Percentiles rank a stretch among this genome's conserved stretches.
Conservation (phyloP, 805 yeast species). For the Brettanomyces custersianus region DNA sequence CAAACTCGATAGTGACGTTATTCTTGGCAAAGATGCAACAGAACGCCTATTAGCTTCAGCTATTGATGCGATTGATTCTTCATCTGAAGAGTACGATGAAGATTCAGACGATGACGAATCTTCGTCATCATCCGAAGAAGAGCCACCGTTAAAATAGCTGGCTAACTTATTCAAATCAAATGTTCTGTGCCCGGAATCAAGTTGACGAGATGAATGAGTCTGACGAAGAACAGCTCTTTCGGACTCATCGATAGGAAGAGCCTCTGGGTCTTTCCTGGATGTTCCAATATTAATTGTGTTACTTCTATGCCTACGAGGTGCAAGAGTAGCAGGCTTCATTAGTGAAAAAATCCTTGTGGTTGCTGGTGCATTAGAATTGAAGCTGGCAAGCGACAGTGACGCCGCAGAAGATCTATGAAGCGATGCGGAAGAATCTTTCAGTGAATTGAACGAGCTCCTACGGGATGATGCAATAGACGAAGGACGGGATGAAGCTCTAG, state of each 20-base stretch:
- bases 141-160: conserved; percentile 20
- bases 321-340: conserved; percentile 2
- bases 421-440: not conserved
- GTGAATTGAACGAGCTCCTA: not conserved
- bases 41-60: not conserved
- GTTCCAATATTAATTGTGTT: conserved; percentile 21
- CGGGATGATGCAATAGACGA: not conserved
- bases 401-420: not conserved
- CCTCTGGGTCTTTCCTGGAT: conserved; percentile 1
- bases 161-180: conserved; percentile 22
- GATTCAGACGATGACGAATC: conserved; percentile 14
- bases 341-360: not conserved
- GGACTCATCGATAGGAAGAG: conserved; percentile 6
- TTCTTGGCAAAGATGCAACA: not conserved
- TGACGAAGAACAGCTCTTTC: conserved; percentile 13
- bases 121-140: too few relatives aligned
- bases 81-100: too few relatives aligned
- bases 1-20: conserved; percentile 2
- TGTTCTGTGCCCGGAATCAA: conserved; percentile 17
- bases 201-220: conserved; percentile 22
- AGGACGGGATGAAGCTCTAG: not conserved
- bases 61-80: too few relatives aligned
- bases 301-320: conserved; percentile 15
- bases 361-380: not conserved
- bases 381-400: not conserved